These are phyloP conservation scores for Austroboletus eburneus DNA, from an alignment of 768 basidiomycete genomes.

Conservation along the genomic window DNA sequence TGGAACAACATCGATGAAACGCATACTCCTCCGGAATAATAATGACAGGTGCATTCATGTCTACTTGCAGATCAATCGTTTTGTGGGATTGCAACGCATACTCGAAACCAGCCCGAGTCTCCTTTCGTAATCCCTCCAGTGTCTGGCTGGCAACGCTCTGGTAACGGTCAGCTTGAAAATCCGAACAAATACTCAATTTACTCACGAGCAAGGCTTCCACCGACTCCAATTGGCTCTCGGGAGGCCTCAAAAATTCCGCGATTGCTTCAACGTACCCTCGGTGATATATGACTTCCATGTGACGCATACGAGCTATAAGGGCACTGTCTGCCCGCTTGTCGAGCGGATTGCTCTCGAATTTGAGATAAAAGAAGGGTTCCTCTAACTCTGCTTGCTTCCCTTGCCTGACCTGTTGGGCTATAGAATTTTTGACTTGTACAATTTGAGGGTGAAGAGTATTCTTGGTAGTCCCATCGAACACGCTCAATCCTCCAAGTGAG, in stretches of 20 bases:
- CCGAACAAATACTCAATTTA: constrained; percentile 1
- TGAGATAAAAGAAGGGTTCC: constrained; percentile 81
- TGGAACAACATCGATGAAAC: constrained; percentile 13
- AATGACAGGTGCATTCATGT: constrained; percentile 95
- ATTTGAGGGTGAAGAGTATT: constrained; percentile 85
- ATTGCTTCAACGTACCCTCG: constrained; percentile 90
- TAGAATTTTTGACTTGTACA: constrained; percentile 67
- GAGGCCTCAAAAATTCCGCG: constrained; percentile 88
- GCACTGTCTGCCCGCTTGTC: constrained; percentile 91
- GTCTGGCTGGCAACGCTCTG: constrained; percentile 91
- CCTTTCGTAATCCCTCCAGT: constrained; percentile 87
- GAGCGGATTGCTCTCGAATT: constrained; percentile 88
- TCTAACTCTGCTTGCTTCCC: constrained; percentile 26
- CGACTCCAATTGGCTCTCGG: constrained; percentile 91
- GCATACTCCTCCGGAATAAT: constrained; percentile 90
- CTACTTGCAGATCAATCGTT: constrained; percentile 94
- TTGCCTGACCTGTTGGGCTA: constrained; percentile 32
- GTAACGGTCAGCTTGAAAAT: not conserved
- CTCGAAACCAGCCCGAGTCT: constrained; percentile 91
- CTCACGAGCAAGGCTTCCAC: constrained; percentile 87
- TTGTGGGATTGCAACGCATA: constrained; percentile 91
- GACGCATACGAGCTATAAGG: constrained; percentile 83
- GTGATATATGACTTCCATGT: constrained; percentile 97
- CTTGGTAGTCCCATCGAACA: constrained; percentile 87
- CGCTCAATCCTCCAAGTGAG: constrained; percentile 79